Evolutionary conservation across 176 grass and related monocot species (phyloP).

Genomic region (Avena eriantha): DNA sequence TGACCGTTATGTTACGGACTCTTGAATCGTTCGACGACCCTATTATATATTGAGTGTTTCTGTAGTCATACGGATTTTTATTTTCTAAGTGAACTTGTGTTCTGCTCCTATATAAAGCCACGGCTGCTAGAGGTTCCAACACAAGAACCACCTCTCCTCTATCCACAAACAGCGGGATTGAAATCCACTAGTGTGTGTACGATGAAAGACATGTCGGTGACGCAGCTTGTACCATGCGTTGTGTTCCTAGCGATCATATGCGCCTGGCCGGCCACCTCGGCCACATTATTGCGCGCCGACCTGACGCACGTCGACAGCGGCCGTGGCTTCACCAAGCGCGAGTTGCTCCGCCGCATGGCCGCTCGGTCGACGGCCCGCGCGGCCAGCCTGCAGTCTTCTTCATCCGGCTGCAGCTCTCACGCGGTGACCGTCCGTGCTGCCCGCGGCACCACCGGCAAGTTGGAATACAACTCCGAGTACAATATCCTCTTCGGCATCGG

Average conservation of each 20-base stretch:
- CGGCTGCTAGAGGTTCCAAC: background rate
- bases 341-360: conserved; percentile 52
- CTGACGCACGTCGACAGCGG: conserved; percentile 62
- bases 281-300: conserved; percentile 39
- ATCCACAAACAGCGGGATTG: background rate
- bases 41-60: too few relatives aligned
- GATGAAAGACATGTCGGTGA: conserved; percentile 21
- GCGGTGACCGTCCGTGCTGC: background rate
- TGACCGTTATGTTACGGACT: too few relatives aligned
- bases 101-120: background rate
- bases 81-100: too few relatives aligned
- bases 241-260: conserved; percentile 19
- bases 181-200: background rate
- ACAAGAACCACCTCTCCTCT: background rate
- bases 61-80: too few relatives aligned
- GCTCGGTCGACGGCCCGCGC: conserved; percentile 41
- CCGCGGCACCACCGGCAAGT: background rate
- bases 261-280: background rate
- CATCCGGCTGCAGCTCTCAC: background rate
- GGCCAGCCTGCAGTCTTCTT: background rate
- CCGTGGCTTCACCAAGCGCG: conserved; percentile 51
- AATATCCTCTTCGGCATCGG: conserved; percentile 55
- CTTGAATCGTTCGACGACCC: too few relatives aligned
- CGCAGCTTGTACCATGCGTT: background rate
- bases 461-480: conserved; percentile 41